Evolutionary conservation across 2,329 filamentous ascomycete species (phyloP), one percentile per base, ranked within the genome.

Genomic region (Sporothrix curviconia): DNA sequence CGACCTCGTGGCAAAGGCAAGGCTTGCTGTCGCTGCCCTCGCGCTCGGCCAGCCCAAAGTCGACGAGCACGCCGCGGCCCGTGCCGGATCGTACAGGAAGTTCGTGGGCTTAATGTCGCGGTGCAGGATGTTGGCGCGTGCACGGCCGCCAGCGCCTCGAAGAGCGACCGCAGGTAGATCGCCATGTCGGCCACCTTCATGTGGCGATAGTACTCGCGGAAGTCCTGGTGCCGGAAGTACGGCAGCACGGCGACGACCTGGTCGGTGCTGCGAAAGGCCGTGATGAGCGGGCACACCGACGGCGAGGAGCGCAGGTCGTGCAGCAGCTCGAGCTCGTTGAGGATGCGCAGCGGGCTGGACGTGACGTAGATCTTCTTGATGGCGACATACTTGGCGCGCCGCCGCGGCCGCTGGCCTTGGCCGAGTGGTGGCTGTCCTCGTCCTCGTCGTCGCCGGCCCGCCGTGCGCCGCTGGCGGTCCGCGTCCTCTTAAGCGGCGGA

Each of bases 361-460:
- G 95, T 99, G 63, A 97, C 94, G 71, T 99, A 99, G 65, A 99
- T 99, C 76, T 99, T 99, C 76, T 99, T 99, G 72, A 99, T 89
- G 19, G 95, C 94, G 61, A 99, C 95, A 67, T 87, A 97, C 69
- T 87, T 89, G 24, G 87, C 78, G 52, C 74, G 75, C 56, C 74
- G 74, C 40, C 70, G 70, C 15, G 30, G 53, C 14, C 17, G 37
- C 36, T 11, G n/a, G 30, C 24, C 30, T 30, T 12, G 42, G n/a
- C n/a, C 22, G 17, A 11, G 0, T 24, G 12, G n/a, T 39, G 56
- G 24, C 34, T 30, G 17, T 34, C 34, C 14, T 15, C 19, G 8
- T 25, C 12, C 19, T 43, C 28, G 42, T 24, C 28, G 19, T n/a
- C 14, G 68, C 70, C 50, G 34, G 36, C 15, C 55, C 56, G 49